Base-by-base conservation (phyloP, 2,329 filamentous ascomycete species). In the Aspergillus versicolor region DNA sequence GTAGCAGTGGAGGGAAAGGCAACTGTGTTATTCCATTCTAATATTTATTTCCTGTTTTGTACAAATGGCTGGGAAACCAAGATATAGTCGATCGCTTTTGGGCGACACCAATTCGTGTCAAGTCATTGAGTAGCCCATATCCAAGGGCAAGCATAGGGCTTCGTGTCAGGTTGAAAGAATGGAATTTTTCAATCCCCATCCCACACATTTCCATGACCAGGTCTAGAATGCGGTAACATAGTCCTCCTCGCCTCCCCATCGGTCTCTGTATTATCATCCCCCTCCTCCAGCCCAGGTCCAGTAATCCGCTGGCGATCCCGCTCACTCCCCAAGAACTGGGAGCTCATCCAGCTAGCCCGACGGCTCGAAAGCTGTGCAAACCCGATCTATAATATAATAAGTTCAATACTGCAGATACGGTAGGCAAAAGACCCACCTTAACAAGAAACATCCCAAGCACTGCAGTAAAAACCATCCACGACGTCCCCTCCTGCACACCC, bases 401-500 rank as follows among this genome's bases (percentile, higher is more conserved):
- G 27, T 21, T 4, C 4, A 17, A 30, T 7, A 12, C 19, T 12
- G 34, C 5, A 43, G 7, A 45, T 21, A 30, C 4, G 3, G 9
- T 11, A 7, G 4, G 6, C 17, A 2, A 13, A 2, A 5, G 11
- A 53, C 58, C 4, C 11, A 68, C 69, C 65, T 67, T 68, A 3
- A 65, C 53, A 4, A 53, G 56, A 19, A 63, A 60, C 7, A 64
- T 53, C 27, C 69, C 48, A 6, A 67, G 45, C n/a, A 60, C 66
- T 11, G 65, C 69, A 2, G 54, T 64, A 56, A 71, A 65, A 1
- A 70, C 57, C 61, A 73, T 62, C 61, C 65, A 65, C 9, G 71
- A 69, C 1, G 60, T 60, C n/a, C 52, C 54, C 48, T 60, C 56
- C 54, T 74, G 65, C 38, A 68, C 57, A 45, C 56, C 62, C 17